Evolutionary conservation across 495 filamentous ascomycete genomes (phyloP), one percentile per base, ranked within the genome.

Genomic region (Rostrohypoxylon terebratum): DNA sequence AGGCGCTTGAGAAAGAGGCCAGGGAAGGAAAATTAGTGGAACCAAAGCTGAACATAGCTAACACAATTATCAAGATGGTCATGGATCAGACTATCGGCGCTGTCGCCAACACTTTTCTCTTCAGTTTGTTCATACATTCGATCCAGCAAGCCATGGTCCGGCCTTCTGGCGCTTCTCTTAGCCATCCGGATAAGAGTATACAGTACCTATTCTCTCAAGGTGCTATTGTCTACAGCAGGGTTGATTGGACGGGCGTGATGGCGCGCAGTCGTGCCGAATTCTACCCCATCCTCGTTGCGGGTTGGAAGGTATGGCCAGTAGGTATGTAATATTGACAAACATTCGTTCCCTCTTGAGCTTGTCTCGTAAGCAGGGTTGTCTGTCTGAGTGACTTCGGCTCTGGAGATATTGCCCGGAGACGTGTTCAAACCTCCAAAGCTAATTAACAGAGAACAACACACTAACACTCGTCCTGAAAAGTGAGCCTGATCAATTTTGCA

Each of bases 81-180:
- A 84, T 97, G 2, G 96, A 99, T 77, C 94, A 96, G 79, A 92
- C 91, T 0, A 59, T 94, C 11, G 91, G 91, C 10, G 91, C 90
- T 3, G 84, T 88, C 10, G 74, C 91, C 63, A 99, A 99, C 78
- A 96, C 92, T 5, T 77, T 91, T 4, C 71, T 92, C 25, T 98
- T 97, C 80, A 86, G 82, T 69, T 50, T 81, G 16, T 84, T 83
- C 59, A 84, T 83, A 33, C 73, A 81, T 50, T 79, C 77, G 4
- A 76, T 84, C 5, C 78, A 80, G 47, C 66, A 71, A 4, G 82
- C 77, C 14, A 84, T 84, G 83, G 67, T 67, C 20, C 66, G 55
- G 1, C 53, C 68, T n/a, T 38, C 63, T 0, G 74, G 66, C 10
- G 16, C 68, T 14, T 14, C 74, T 47, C 28, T 74, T 42, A 59